These are phyloP conservation scores for Sherardia arvensis DNA, from an alignment of 257 asterid species.

Conservation along the genomic window DNA sequence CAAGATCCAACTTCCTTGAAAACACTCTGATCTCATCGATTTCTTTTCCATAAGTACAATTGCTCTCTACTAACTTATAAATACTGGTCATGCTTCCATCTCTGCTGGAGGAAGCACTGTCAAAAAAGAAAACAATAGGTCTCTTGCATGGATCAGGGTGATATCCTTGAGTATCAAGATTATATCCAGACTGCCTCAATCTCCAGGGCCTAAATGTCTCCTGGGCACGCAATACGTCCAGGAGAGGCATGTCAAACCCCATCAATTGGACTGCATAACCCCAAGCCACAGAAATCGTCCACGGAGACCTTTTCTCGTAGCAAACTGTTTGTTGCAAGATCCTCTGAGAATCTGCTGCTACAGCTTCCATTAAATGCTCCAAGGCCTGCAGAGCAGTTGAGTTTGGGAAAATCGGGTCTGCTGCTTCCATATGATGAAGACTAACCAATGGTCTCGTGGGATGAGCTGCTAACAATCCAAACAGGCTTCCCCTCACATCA, in stretches of 20 bases:
- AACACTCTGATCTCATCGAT: conserved; percentile 44
- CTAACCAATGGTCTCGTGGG: conserved; percentile 53
- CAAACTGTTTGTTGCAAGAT: conserved; percentile 68
- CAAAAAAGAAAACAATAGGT: conserved; percentile 44
- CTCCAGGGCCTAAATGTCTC: conserved; percentile 52
- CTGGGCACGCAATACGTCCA: conserved; percentile 41
- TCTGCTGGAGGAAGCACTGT: conserved; percentile 16
- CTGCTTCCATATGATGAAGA: conserved; percentile 51
- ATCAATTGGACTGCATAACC: conserved; percentile 70
- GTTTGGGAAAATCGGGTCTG: conserved; percentile 57
- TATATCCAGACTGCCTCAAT: conserved; percentile 18
- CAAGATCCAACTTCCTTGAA: conserved; percentile 50
- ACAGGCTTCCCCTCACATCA: conserved; percentile 64
- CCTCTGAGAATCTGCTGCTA: conserved; percentile 34
- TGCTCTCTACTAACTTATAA: conserved; percentile 35
- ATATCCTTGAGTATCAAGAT: conserved; percentile 23
- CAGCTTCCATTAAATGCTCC: conserved; percentile 46
- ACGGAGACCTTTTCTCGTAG: conserved; percentile 61
- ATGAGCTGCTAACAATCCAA: conserved; percentile 70
- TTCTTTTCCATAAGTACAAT: conserved; percentile 50
- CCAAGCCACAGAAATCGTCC: conserved; percentile 84
- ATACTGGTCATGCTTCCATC: conserved; percentile 27
- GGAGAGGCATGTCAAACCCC: conserved; percentile 32
- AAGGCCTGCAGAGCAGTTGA: conserved; percentile 35
- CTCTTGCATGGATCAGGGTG: conserved; percentile 50